phyloP scores from a whole-genome alignment of 768 basidiomycete genomes.

The Amanita polypyramis region DNA sequence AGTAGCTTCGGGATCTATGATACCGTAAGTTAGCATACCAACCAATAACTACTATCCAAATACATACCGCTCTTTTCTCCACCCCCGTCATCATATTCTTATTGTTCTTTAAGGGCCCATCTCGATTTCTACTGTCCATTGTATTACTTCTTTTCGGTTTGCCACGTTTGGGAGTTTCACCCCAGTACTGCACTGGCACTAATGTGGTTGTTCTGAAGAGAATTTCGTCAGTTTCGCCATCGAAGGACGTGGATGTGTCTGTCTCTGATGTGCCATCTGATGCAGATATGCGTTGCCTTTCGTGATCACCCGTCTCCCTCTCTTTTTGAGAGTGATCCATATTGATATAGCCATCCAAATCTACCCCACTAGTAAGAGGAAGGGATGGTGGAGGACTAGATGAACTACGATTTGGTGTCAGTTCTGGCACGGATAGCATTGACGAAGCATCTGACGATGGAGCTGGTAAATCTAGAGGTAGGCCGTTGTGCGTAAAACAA shows the following conservation, averaged over 20 bases:
- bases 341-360: slow-evolving; percentile 16
- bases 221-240: slow-evolving; percentile 17
- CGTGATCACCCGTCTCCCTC: not conserved
- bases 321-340: slow-evolving; percentile 12
- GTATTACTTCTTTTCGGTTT: slow-evolving; percentile 14
- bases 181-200: slow-evolving; percentile 35
- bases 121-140: slow-evolving; percentile 21
- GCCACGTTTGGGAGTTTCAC: slow-evolving; percentile 21
- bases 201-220: slow-evolving; percentile 26
- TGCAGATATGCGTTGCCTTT: not conserved
- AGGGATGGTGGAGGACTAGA: slow-evolving; percentile 47
- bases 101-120: slow-evolving; percentile 25
- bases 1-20: slow-evolving; percentile 13
- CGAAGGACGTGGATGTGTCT: slow-evolving; percentile 3
- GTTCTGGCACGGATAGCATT: slow-evolving; percentile 43
- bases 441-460: slow-evolving; percentile 26
- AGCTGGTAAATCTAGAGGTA: slow-evolving; percentile 11
- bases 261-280: slow-evolving; percentile 6
- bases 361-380: slow-evolving; percentile 29
- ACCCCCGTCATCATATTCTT: not conserved
- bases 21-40: slow-evolving; percentile 1
- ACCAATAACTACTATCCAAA: not conserved
- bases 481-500: slow-evolving; percentile 7
- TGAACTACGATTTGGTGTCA: slow-evolving; percentile 52
- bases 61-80: not conserved